phyloP scores from a whole-genome alignment of 2,329 filamentous ascomycete species.

The Helminthosporium solani region DNA sequence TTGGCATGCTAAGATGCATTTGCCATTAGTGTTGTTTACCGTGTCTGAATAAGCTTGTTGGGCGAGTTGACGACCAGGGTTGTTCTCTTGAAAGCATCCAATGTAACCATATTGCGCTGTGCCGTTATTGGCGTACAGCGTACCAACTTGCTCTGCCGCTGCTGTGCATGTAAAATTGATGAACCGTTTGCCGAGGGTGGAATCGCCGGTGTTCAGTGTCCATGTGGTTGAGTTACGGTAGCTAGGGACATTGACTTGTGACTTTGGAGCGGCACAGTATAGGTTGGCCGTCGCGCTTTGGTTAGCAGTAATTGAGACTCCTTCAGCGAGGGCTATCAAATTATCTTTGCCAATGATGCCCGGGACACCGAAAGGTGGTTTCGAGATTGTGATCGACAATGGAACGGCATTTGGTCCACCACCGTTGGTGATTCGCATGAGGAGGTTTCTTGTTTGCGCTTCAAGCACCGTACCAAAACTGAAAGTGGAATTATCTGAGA shows the following conservation, averaged over 20 bases:
- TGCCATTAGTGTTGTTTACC: slow-evolving; percentile 44
- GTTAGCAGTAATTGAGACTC: slow-evolving; percentile 52
- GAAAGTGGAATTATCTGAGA: slow-evolving; percentile 48
- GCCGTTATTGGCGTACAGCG: slow-evolving; percentile 45
- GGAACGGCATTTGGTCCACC: slow-evolving; percentile 48
- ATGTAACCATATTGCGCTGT: slow-evolving; percentile 54
- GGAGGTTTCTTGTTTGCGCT: slow-evolving; percentile 51
- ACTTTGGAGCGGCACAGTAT: slow-evolving; percentile 58
- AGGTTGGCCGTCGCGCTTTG: slow-evolving; percentile 55
- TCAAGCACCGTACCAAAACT: slow-evolving; percentile 59
- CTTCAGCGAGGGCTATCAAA: slow-evolving; percentile 59
- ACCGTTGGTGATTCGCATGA: slow-evolving; percentile 57
- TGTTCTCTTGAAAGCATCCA: slow-evolving; percentile 60
- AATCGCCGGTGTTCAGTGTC: slow-evolving; percentile 61
- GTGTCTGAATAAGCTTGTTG: slow-evolving; percentile 45
- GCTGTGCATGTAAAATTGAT: slow-evolving; percentile 56
- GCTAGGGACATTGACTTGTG: slow-evolving; percentile 57
- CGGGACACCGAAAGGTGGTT: slow-evolving; percentile 59
- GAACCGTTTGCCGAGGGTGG: slow-evolving; percentile 53
- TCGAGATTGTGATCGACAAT: slow-evolving; percentile 60
- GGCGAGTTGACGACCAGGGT: slow-evolving; percentile 55
- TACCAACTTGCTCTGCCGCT: slow-evolving; percentile 55
- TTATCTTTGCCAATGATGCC: slow-evolving; percentile 58
- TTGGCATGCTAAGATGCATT: slow-evolving; percentile 51
- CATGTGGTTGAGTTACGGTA: slow-evolving; percentile 53